Evolutionary conservation across 805 yeast species (phyloP), one percentile per base, ranked within the genome.

Genomic region (Geotrichum ghanense): DNA sequence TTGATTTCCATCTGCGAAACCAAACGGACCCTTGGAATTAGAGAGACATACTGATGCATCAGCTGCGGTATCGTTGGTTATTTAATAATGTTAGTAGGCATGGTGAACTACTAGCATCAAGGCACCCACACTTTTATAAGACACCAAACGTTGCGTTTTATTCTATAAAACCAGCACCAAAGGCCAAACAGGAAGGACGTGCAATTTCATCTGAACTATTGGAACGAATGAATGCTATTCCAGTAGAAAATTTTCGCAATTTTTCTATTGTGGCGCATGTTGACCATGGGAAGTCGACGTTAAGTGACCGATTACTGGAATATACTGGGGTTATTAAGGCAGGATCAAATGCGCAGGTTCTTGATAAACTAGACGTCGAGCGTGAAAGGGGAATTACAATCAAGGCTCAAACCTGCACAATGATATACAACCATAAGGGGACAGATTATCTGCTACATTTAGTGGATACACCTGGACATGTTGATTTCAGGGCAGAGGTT

Each of bases 401-500:
- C 47, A 90, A 90, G 63, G 97, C 97, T 0, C 97, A 92, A 60
- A 92, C 97, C 0, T 90, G 95, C 56, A 75, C 95, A 0, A 92
- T 90, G 97, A 72, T 92, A 50, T 88, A 88, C 62, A 71, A 72
- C 27, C 71, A 78, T 52, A 69, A 76, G 6, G 76, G 78, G 2
- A 68, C 76, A 55, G 96, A 90, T 55, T 92, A 86, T 60, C 64
- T 92, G 46, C 67, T 90, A 42, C 96, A 90, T 68, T 68, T 90
- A 41, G 96, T 92, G 41, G 98, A 90, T 63, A 90, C 97, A 0
- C 98, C 98, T 0, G 98, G 98, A 0, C 98, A 90, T 62, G 97
- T 92, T 25, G 98, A 90, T 63, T 90, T 90, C 63, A 70, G 96
- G 46, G 82, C 92, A 6, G 98, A 90, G 57, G 98, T 90, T 1